These are phyloP conservation scores for Volvox carteri DNA, from an alignment of 163 green algal species.

Conservation along the genomic window DNA sequence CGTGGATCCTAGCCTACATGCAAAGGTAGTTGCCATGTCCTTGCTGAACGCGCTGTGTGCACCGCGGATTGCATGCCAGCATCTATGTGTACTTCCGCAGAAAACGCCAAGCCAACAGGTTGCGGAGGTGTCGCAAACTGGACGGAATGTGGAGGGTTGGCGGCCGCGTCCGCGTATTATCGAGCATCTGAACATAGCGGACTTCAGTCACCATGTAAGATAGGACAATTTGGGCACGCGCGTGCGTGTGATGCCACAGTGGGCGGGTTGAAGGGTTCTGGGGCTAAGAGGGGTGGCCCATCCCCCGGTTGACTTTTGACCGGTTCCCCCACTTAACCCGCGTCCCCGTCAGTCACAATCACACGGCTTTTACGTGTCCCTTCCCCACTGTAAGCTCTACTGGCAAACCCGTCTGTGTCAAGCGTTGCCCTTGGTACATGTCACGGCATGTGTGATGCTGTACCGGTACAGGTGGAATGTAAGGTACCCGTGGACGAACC, in stretches of 20 bases:
- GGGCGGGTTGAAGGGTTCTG: not conserved
- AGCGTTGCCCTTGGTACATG: too few relatives aligned
- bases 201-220: conserved; percentile 78
- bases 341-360: not conserved
- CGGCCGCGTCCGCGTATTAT: conserved; percentile 79
- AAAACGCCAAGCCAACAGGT: conserved; percentile 72
- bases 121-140: conserved; percentile 59
- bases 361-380: not conserved
- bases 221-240: too few relatives aligned
- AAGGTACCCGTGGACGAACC: conserved; percentile 81
- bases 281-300: not conserved
- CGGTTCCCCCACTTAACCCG: not conserved
- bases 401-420: too few relatives aligned
- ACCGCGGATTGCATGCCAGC: not conserved
- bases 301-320: not conserved
- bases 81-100: conserved; percentile 55
- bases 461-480: conserved; percentile 69
- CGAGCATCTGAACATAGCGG: conserved; percentile 82
- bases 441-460: not conserved
- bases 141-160: conserved; percentile 68
- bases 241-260: not conserved
- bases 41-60: not conserved
- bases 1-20: conserved; percentile 55
- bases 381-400: too few relatives aligned
- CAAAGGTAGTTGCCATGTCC: conserved; percentile 65